Evolutionary conservation across 176 grass and related monocot genomes (phyloP).

Genomic region (Saccharum spontaneum): DNA sequence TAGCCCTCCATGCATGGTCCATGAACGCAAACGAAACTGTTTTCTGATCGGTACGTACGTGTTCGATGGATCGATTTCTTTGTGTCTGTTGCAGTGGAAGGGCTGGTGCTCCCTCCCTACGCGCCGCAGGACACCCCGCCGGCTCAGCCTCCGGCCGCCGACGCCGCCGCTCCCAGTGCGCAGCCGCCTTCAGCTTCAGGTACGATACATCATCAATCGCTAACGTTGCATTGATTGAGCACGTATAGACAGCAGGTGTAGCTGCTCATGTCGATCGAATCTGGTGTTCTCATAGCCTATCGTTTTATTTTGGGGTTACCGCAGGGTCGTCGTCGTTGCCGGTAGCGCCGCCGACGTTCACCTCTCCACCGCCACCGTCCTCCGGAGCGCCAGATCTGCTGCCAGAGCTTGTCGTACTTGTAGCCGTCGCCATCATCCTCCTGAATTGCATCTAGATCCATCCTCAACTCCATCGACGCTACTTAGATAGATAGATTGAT

Average conservation of each 20-base stretch:
- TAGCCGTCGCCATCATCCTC: neutral
- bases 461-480: neutral
- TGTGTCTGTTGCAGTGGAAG: constrained; percentile 27
- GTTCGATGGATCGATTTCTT: neutral
- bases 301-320: neutral
- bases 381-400: neutral
- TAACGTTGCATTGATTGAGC: neutral
- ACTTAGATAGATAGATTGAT: neutral
- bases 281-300: neutral
- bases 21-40: neutral
- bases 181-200: constrained; percentile 30
- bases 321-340: neutral
- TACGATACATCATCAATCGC: neutral
- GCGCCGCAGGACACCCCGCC: neutral
- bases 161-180: neutral
- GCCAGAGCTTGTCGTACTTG: rapidly evolving
- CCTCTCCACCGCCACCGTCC: neutral
- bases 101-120: constrained; percentile 38
- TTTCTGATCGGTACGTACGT: neutral
- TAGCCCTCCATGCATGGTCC: too few species aligned
- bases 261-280: neutral
- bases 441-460: neutral
- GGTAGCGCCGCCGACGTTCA: neutral
- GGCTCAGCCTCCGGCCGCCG: neutral
- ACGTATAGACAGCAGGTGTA: neutral